A percentile compares a stretch with the other conserved stretches of the same genome.
These are phyloP conservation scores for Boechera divaricarpa DNA, from an alignment of 345 rosid species.

Conservation along the genomic window DNA sequence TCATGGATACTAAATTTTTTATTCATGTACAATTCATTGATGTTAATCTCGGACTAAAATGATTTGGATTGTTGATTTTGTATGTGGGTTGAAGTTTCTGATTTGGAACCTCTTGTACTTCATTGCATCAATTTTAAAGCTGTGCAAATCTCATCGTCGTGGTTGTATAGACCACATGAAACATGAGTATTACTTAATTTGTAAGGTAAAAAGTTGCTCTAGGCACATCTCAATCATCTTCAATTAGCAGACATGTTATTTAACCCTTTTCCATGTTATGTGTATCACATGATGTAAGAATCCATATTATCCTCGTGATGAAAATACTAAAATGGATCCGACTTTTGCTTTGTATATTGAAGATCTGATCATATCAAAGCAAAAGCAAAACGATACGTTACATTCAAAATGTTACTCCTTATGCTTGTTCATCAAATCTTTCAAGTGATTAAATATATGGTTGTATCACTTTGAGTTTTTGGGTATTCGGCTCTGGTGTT, in stretches of 20 bases:
- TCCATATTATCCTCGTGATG: slow-evolving; percentile 32
- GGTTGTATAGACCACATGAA: slow-evolving; percentile 30
- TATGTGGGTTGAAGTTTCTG: background rate
- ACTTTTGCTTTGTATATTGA: background rate
- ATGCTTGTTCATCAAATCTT: background rate
- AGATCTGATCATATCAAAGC: background rate
- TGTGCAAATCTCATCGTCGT: background rate
- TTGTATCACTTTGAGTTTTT: background rate
- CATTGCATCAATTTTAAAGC: background rate
- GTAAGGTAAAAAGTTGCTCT: background rate
- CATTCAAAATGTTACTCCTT: background rate
- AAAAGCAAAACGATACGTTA: background rate
- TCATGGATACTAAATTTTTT: background rate
- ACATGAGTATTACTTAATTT: background rate
- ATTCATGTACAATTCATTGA: background rate
- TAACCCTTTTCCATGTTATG: slow-evolving; percentile 19
- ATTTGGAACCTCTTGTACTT: slow-evolving; percentile 5
- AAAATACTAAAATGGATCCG: slow-evolving; percentile 15
- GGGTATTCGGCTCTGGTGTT: background rate
- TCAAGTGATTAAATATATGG: background rate
- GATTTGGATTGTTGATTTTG: background rate
- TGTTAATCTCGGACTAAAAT: background rate
- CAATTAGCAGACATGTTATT: slow-evolving; percentile 17
- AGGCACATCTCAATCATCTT: slow-evolving; percentile 42
- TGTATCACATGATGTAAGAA: slow-evolving; percentile 34